Base-by-base conservation (phyloP, 352 stramenopile species). In the Pythium grandisporangium region DNA sequence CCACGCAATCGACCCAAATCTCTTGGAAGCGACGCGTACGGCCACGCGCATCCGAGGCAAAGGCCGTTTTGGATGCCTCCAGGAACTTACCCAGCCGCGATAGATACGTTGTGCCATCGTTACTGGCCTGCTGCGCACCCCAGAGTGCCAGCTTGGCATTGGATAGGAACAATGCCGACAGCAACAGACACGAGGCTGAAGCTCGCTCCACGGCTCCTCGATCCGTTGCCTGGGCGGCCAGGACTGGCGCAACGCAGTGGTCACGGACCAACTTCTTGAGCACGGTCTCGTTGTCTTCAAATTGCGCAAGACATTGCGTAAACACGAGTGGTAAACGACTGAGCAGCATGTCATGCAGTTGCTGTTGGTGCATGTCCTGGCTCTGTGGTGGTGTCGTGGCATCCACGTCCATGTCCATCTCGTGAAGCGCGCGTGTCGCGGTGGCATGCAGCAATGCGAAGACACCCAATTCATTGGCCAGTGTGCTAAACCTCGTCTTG, bases 121-220 rank as follows among this genome's bases (percentile, higher is more conserved):
- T 77, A 19, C 52, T 61, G 1, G 63, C 72, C 46, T 84, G 69
- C 51, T 90, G 70, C 1, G 86, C 69, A 13, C 62, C 71, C 70
- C 67, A 84, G 4, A 90, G 52, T 23, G 72, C 80, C 37, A 93
- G 77, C 45, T 89, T 93, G 2, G 80, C 51, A 38, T 93, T 93
- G 2, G 73, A 84, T 1, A 93, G 57, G 39, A 93, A 90, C 17
- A 93, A 50, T 20, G 72, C 68, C 10, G 74, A 91, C 1, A 93
- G 50, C 8, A 93, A 45, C 13, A 93, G 26, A 34, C 74, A 89
- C 8, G 72, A 84, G 1, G 74, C 57, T 21, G 74, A 71, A 2
- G 63, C 80, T 19, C 75, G 58, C 30, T 76, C 63, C 33, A 93
- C 35, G 26, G 63, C 49, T 4, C 44, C 55, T 8, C 64, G 64